Evolutionary conservation across 2,329 filamentous ascomycete genomes (phyloP), one percentile per base, ranked within the genome.

Genomic region (Graphilbum sp.): DNA sequence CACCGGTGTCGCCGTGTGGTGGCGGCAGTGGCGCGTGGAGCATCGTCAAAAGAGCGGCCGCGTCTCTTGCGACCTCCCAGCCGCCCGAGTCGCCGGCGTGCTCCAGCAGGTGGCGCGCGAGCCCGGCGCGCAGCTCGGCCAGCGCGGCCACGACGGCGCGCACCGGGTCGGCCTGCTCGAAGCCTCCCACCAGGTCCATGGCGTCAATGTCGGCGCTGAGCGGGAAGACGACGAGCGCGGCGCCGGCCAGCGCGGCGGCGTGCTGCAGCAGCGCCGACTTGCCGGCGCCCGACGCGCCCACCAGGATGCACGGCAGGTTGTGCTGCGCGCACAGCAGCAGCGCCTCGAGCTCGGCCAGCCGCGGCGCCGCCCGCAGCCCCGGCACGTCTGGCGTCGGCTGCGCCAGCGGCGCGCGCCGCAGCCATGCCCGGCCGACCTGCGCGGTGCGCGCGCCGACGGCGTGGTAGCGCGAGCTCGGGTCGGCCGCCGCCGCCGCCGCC

Each of bases 121-220:
- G 53, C 12, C 56, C 51, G 12, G 49, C 49, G 20, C 45, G 44
- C 3, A 64, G 46, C 21, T 50, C 49, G 20, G 62, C 55, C 7
- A 79, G 52, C 45, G 73, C 64, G n/a, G 64, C 62, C 38, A 79
- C 76, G 5, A 83, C 63, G 43, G 81, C 73, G 39, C 88, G 71
- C 37, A 80, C 67, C 18, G 83, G 75, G 53, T 98, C 90, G 16
- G 84, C 77, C 57, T 98, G 90, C 55, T 98, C 90, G 52, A 94
- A 98, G 0, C 90, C 90, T 50, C 90, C 90, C 40, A 98, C 84
- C 40, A 98, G 72, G 57, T 98, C 90, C 76, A 94, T 94, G 1
- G 88, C 87, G 55, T 98, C 90, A 33, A 94, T 82, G 49, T 98
- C 92, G 7, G 87, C 79, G 52, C 94, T 98, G 59, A 98, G 75